Percentiles rank a stretch among this genome's conserved stretches.
phyloP scores from a whole-genome alignment of 2,329 filamentous ascomycete genomes.

The Trichoderma guizhouense region DNA sequence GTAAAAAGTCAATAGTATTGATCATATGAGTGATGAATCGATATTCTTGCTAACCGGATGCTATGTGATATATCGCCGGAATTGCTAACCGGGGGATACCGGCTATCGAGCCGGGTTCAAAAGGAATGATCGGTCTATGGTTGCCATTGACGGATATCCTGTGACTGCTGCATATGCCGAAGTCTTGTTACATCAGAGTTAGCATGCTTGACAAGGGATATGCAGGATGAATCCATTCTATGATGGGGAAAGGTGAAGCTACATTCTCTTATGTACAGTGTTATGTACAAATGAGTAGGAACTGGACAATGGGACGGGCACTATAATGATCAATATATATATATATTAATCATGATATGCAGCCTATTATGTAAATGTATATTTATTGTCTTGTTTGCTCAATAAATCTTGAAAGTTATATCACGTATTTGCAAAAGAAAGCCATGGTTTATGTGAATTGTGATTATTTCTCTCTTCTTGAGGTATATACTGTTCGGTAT shows the following conservation, averaged over 20 bases:
- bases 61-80: neutral
- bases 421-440: neutral
- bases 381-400: neutral
- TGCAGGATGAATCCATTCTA: neutral
- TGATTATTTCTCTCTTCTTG: neutral
- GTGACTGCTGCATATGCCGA: neutral
- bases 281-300: neutral
- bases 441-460: neutral
- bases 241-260: neutral
- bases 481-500: neutral
- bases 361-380: neutral
- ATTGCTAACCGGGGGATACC: neutral
- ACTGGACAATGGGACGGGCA: neutral
- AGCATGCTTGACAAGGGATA: neutral
- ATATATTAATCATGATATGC: neutral
- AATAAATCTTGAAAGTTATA: neutral
- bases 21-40: neutral
- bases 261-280: neutral
- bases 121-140: neutral
- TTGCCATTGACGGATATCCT: neutral
- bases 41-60: neutral
- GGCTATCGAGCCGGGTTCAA: neutral
- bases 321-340: neutral
- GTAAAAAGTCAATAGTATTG: neutral
- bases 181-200: neutral